Evolutionary conservation across 2,329 filamentous ascomycete species (phyloP).

Genomic region (Bipolaris oryzae): DNA sequence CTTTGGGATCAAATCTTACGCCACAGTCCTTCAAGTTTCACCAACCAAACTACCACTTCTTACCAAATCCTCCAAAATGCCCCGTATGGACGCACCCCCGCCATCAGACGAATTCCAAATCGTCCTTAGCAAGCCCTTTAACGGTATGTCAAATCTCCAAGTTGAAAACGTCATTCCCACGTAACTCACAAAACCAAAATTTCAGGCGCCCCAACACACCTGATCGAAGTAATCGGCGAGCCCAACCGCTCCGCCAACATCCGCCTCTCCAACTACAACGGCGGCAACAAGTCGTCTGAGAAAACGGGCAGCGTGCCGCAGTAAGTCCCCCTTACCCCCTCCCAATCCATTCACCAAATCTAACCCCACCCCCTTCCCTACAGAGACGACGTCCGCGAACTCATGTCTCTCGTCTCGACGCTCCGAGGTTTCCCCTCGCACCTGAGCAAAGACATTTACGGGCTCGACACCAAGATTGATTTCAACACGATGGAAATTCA

Average conservation of each 20-base stretch:
- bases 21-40: neutral
- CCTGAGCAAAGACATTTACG: conserved; percentile 49
- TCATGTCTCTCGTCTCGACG: conserved; percentile 46
- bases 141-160: conserved; percentile 27
- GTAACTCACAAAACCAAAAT: conserved; percentile 1
- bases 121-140: conserved; percentile 29
- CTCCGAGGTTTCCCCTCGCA: conserved; percentile 51
- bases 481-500: conserved; percentile 53
- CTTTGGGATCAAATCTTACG: no score
- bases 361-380: neutral
- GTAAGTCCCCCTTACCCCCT: conserved; percentile 13
- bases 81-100: conserved; percentile 65
- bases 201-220: conserved; percentile 29
- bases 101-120: conserved; percentile 85
- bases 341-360: neutral
- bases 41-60: neutral
- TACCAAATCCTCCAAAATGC: conserved; percentile 20
- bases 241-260: conserved; percentile 49
- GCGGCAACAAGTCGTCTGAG: conserved; percentile 40
- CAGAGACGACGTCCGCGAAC: conserved; percentile 52
- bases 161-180: neutral
- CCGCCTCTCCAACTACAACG: conserved; percentile 39
- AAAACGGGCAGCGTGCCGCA: conserved; percentile 48
- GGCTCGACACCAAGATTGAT: conserved; percentile 47
- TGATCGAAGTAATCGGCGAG: conserved; percentile 51